phyloP scores from a whole-genome alignment of 768 basidiomycete species.

The Dacryopinax spathularia region DNA sequence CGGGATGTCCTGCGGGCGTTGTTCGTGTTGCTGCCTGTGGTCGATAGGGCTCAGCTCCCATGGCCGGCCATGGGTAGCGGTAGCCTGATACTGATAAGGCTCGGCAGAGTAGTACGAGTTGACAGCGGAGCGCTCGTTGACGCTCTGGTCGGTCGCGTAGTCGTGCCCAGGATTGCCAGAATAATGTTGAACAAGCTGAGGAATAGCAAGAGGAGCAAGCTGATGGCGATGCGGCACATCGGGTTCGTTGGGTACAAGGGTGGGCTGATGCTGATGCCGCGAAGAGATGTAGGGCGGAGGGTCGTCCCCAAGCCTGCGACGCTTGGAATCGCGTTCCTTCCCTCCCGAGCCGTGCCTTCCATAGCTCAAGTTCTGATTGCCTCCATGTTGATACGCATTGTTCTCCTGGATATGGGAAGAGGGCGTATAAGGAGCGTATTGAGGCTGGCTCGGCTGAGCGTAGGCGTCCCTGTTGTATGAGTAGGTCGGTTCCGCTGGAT shows the following conservation, averaged over 20 bases:
- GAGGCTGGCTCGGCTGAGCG: background rate
- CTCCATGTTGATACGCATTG: background rate
- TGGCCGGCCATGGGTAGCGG: background rate
- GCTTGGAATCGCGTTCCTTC: background rate
- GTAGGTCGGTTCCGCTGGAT: background rate
- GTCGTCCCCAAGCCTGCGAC: background rate
- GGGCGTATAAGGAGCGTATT: background rate
- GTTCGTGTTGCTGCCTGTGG: background rate
- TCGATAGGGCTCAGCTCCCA: constrained; percentile 1
- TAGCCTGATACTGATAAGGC: background rate
- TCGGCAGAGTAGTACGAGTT: background rate
- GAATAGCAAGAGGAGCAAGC: background rate
- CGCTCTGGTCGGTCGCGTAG: background rate
- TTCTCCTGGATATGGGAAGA: background rate
- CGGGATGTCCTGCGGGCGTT: background rate
- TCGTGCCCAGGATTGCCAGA: background rate
- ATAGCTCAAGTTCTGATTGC: background rate
- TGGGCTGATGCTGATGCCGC: background rate
- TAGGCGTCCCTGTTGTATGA: background rate
- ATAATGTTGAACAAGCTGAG: background rate
- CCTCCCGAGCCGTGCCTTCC: background rate
- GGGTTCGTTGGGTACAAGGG: background rate
- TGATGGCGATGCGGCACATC: background rate
- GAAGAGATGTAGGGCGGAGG: background rate
- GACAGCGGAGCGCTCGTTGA: background rate